Percentiles rank a stretch among this genome's conserved stretches.
These are phyloP conservation scores for Allantophomopsis lycopodina DNA, from an alignment of 2,329 filamentous ascomycete genomes.

Conservation along the genomic window DNA sequence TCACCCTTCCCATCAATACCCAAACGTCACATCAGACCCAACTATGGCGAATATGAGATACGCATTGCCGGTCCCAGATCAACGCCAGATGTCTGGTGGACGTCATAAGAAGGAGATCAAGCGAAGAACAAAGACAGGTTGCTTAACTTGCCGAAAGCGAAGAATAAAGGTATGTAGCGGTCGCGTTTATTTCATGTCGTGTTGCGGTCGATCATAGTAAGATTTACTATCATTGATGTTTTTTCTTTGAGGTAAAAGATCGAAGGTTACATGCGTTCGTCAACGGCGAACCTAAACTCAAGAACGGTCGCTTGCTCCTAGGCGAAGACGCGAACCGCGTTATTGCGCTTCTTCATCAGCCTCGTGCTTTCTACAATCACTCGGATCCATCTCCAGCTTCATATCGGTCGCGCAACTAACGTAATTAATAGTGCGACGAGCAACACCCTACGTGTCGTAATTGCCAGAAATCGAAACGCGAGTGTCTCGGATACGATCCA, in stretches of 20 bases:
- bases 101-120: constrained; percentile 62
- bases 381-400: no score
- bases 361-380: no score
- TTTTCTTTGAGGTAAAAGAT: no score
- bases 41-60: constrained; percentile 33
- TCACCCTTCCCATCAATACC: constrained; percentile 31
- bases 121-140: constrained; percentile 62
- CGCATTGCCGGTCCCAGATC: constrained; percentile 35
- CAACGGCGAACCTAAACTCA: no score
- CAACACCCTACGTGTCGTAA: constrained; percentile 84
- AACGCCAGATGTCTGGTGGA: constrained; percentile 42
- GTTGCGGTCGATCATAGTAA: no score
- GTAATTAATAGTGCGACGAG: constrained; percentile 71
- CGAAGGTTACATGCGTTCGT: no score
- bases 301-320: no score
- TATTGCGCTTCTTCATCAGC: no score
- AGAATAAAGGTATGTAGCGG: constrained; percentile 54
- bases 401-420: constrained; percentile 3
- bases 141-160: constrained; percentile 48
- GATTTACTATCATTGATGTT: no score
- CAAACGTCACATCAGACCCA: constrained; percentile 29
- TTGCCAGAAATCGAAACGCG: constrained; percentile 78
- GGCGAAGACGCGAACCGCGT: no score
- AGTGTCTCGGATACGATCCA: constrained; percentile 76
- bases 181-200: background rate